Evolutionary conservation across 2,329 filamentous ascomycete genomes (phyloP).

Genomic region (Lomentospora prolificans): DNA sequence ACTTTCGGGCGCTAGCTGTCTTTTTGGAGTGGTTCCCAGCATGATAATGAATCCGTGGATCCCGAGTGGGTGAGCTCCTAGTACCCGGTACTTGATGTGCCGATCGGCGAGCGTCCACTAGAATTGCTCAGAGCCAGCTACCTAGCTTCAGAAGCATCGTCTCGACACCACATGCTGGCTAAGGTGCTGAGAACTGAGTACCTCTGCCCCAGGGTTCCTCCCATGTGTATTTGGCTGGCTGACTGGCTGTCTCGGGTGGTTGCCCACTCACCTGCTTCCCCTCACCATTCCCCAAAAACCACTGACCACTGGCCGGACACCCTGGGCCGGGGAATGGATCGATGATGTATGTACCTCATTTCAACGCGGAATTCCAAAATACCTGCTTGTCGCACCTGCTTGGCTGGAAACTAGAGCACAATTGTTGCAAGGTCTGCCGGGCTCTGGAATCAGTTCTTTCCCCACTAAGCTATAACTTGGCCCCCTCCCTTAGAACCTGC

Average conservation of each 20-base stretch:
- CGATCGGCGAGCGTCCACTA: background rate
- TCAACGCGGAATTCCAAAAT: too few relatives aligned
- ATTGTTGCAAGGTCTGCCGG: background rate
- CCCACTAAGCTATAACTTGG: background rate
- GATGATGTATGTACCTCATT: background rate
- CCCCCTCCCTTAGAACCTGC: background rate
- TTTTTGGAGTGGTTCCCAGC: background rate
- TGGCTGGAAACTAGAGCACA: background rate
- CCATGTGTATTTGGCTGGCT: background rate
- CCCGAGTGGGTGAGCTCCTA: background rate
- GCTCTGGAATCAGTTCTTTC: background rate
- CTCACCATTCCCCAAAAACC: background rate
- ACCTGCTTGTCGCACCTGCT: background rate
- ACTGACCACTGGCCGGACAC: too few relatives aligned
- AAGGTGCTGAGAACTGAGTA: background rate
- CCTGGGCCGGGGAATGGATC: background rate
- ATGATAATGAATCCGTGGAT: background rate
- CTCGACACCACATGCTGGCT: background rate
- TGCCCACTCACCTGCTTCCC: background rate
- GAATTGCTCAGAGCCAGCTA: background rate
- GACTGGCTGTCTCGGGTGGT: background rate
- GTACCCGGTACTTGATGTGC: conserved; percentile 3
- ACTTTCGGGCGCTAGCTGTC: background rate
- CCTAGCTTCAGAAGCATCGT: background rate
- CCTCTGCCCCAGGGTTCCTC: background rate